Percentiles rank a stretch among this genome's conserved stretches.
phyloP scores from a whole-genome alignment of 148 eudicot species.

The Rhododendron williamsianum region DNA sequence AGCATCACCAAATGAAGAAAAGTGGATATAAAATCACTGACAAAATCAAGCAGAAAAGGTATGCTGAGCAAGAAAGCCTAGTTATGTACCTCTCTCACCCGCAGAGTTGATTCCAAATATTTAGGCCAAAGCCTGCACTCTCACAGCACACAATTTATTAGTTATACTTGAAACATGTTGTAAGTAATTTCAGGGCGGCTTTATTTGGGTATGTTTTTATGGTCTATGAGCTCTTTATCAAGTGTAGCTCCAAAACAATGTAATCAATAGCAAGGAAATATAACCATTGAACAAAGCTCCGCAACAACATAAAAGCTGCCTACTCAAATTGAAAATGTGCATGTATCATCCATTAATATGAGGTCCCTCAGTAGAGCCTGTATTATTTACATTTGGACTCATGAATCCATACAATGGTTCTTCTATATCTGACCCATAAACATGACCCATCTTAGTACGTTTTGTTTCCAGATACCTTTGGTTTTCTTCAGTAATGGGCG shows the following conservation, averaged over 20 bases:
- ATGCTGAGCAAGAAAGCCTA: background rate
- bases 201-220: background rate
- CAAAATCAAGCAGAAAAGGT: background rate
- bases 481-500: constrained; percentile 89
- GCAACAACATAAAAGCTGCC: background rate
- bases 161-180: background rate
- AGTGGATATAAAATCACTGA: background rate
- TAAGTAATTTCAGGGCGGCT: background rate
- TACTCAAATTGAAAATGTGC: constrained; percentile 6
- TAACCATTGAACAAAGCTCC: background rate
- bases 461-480: constrained; percentile 77
- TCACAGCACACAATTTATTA: background rate
- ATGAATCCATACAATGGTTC: constrained; percentile 34
- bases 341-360: constrained; percentile 4
- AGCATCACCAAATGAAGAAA: background rate
- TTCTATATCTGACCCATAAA: constrained; percentile 73
- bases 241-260: background rate
- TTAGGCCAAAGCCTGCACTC: background rate
- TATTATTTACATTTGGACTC: constrained; percentile 16
- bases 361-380: constrained; percentile 19
- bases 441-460: constrained; percentile 84
- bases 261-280: background rate
- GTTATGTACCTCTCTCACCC: background rate
- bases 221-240: background rate
- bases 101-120: background rate